Percentiles rank a stretch among this genome's conserved stretches.
Conservation (phyloP, 2,329 filamentous ascomycete genomes). For the Aureobasidium musti region DNA sequence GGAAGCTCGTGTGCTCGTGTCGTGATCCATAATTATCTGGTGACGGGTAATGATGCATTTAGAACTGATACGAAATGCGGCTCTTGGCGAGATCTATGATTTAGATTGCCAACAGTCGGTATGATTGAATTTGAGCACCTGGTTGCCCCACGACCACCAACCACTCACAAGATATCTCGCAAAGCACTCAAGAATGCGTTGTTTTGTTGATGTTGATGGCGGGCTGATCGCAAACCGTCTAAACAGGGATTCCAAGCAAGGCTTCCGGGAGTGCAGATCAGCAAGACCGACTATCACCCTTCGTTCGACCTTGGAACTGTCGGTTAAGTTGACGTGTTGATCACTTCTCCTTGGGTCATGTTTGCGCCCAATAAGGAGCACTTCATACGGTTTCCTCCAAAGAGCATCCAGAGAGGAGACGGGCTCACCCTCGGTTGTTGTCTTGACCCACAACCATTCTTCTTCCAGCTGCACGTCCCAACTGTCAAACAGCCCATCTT, state of each 20-base stretch:
- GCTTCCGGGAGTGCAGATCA: slow-evolving; percentile 77
- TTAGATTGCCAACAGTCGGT: slow-evolving; percentile 51
- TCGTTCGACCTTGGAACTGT: slow-evolving; percentile 41
- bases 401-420: slow-evolving; percentile 60
- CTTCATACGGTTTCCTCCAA: slow-evolving; percentile 77
- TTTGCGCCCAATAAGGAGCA: slow-evolving; percentile 62
- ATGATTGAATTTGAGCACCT: slow-evolving; percentile 69
- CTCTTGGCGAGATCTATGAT: slow-evolving; percentile 17
- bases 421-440: slow-evolving; percentile 65
- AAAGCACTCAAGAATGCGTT: slow-evolving; percentile 71
- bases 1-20: slow-evolving; percentile 28
- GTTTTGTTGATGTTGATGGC: slow-evolving; percentile 50
- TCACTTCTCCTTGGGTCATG: slow-evolving; percentile 10
- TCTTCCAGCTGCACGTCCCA: slow-evolving; percentile 67
- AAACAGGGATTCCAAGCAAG: slow-evolving; percentile 62
- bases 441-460: slow-evolving; percentile 80
- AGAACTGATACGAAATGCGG: slow-evolving; percentile 19
- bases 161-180: slow-evolving; percentile 71
- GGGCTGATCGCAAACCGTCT: slow-evolving; percentile 47
- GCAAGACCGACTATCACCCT: slow-evolving; percentile 70
- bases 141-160: slow-evolving; percentile 79
- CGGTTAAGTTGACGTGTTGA: slow-evolving; percentile 29
- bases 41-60: slow-evolving; percentile 11
- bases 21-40: slow-evolving; percentile 24
- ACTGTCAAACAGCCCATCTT: slow-evolving; percentile 61